phyloP scores from a whole-genome alignment of 441 rosid species.

The Adansonia gregorii region DNA sequence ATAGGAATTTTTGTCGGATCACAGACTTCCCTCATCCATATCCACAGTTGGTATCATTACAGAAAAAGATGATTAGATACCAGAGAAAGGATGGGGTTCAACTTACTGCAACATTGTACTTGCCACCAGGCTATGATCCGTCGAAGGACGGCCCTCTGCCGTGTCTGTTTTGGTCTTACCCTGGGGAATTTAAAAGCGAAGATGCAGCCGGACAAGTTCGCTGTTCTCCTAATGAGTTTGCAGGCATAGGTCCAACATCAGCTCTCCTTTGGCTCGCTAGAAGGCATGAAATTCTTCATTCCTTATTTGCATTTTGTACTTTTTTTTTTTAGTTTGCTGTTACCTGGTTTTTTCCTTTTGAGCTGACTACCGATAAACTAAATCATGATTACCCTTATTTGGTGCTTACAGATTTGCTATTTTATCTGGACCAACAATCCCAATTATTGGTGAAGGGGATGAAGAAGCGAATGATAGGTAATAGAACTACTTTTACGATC shows the following conservation, averaged over 20 bases:
- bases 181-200: slow-evolving; percentile 98
- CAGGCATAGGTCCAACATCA: slow-evolving; percentile 93
- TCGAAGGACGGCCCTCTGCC: slow-evolving; percentile 92
- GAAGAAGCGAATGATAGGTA: slow-evolving; percentile 99
- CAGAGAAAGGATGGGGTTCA: slow-evolving; percentile 95
- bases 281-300: slow-evolving; percentile 55
- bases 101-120: slow-evolving; percentile 89
- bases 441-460: slow-evolving; percentile 94
- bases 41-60: slow-evolving; percentile 89
- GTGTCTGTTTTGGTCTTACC: slow-evolving; percentile 93
- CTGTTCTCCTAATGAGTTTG: slow-evolving; percentile 97
- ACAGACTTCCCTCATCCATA: slow-evolving; percentile 94
- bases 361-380: slow-evolving; percentile 20
- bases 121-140: slow-evolving; percentile 92
- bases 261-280: slow-evolving; percentile 98
- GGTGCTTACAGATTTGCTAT: slow-evolving; percentile 73
- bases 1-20: slow-evolving; percentile 73
- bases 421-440: slow-evolving; percentile 96
- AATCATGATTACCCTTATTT: slow-evolving; percentile 26
- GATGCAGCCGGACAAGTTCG: slow-evolving; percentile 99
- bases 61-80: slow-evolving; percentile 96
- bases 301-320: slow-evolving; percentile 17
- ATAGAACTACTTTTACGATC: not conserved
- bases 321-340: slow-evolving; percentile 27
- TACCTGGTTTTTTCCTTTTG: slow-evolving; percentile 24